Evolutionary conservation across 2,329 filamentous ascomycete species (phyloP).

Genomic region (Aureobasidium vineae): DNA sequence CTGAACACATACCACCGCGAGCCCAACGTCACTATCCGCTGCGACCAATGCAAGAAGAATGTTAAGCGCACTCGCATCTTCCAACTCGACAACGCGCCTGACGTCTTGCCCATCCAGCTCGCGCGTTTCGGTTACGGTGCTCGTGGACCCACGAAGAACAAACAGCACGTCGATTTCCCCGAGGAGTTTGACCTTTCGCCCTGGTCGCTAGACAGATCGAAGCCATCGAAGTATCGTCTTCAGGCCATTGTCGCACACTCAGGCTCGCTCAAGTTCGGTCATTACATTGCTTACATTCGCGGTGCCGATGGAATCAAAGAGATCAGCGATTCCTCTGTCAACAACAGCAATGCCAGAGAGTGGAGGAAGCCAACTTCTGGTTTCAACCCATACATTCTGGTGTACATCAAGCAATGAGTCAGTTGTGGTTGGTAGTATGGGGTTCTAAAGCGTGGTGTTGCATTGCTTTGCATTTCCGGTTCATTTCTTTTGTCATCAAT

Average conservation of each 20-base stretch:
- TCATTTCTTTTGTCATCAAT: background rate
- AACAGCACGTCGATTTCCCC: constrained; percentile 22
- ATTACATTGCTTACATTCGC: constrained; percentile 35
- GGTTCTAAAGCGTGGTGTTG: background rate
- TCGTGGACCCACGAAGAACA: constrained; percentile 23
- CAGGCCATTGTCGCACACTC: constrained; percentile 30
- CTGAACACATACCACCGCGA: constrained; percentile 28
- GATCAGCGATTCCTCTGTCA: constrained; percentile 26
- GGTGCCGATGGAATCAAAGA: constrained; percentile 26
- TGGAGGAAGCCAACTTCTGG: constrained; percentile 13
- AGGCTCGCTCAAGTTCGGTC: constrained; percentile 28
- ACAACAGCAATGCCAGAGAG: constrained; percentile 5
- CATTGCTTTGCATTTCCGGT: background rate
- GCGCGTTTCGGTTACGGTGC: constrained; percentile 26
- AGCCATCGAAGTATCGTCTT: constrained; percentile 28
- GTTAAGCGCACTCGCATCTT: constrained; percentile 10
- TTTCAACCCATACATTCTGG: constrained; percentile 30
- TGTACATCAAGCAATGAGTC: constrained; percentile 28
- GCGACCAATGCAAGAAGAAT: constrained; percentile 29
- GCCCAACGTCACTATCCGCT: constrained; percentile 26
- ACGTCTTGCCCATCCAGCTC: constrained; percentile 31
- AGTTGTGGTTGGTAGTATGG: background rate
- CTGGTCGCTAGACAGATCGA: constrained; percentile 11
- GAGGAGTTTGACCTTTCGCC: constrained; percentile 27
- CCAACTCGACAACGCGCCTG: constrained; percentile 27